Evolutionary conservation across 768 basidiomycete species (phyloP).

Genomic region (Leccinum pellstonianum): DNA sequence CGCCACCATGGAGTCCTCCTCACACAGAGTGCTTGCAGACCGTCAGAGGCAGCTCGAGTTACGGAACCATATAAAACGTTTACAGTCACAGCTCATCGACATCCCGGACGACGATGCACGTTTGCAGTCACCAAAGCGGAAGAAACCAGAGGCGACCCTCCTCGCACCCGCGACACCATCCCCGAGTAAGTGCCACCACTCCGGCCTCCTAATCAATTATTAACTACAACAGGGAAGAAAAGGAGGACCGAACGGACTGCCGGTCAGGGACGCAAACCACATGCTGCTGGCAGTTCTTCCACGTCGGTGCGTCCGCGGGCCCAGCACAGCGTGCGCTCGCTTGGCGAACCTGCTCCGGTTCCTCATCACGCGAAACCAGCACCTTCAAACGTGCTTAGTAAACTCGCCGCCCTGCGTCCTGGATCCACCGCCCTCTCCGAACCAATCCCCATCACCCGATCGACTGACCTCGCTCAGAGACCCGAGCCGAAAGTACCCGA

Average conservation of each 20-base stretch:
- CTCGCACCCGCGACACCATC: constrained; percentile 58
- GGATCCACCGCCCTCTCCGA: constrained; percentile 20
- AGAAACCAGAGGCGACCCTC: constrained; percentile 38
- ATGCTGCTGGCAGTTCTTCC: constrained; percentile 8
- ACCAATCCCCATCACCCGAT: constrained; percentile 30
- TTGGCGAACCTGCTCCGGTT: constrained; percentile 1
- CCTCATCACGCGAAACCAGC: constrained; percentile 34
- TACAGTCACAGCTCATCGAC: constrained; percentile 55
- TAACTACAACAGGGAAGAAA: constrained; percentile 36
- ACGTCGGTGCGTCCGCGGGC: constrained; percentile 16
- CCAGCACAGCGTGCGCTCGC: constrained; percentile 11
- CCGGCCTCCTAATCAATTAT: neutral
- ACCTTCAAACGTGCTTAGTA: constrained; percentile 53
- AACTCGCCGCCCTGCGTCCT: constrained; percentile 42
- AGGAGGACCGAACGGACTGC: constrained; percentile 40
- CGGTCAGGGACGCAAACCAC: constrained; percentile 22
- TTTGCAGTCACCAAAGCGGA: constrained; percentile 49
- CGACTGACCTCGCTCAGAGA: constrained; percentile 24
- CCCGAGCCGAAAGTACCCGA: constrained; percentile 14
- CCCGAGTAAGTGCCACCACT: constrained; percentile 49
- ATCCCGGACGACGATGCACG: constrained; percentile 26
- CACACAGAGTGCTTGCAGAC: constrained; percentile 40
- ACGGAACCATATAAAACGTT: constrained; percentile 49
- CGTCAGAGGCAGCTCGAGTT: constrained; percentile 48
- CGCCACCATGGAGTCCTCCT: constrained; percentile 55